Evolutionary conservation across 352 stramenopile genomes (phyloP), one percentile per base, ranked within the genome.

Genomic region (Globisporangium polare): DNA sequence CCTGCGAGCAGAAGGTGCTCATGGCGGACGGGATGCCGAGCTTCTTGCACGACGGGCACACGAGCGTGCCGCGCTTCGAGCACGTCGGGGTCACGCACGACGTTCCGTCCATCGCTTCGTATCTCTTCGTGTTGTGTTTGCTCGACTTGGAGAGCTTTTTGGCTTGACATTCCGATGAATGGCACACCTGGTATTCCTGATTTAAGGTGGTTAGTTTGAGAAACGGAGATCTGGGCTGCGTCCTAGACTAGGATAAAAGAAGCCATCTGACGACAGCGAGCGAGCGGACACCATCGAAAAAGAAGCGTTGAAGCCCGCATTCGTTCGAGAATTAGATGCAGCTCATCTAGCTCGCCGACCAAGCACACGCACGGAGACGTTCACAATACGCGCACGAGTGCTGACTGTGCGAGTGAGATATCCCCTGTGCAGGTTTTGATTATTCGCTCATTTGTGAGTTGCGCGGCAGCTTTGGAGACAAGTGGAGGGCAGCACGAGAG

Each of bases 1-100:
- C 74, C 80, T 99, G 94, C 51, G 77, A 87, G 80, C 93, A 98
- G 75, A 98, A 98, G 33, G 74, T 88, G 75, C 82, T 93, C 74
- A 91, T 90, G 60, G 80, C 77, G 20, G 80, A 58, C 22, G 89
- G 90, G 42, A 97, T 84, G 42, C 84, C 86, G 27, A 97, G 71
- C 73, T 96, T 96, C 71, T 94, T 92, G 79, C 92, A 98, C 17
- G 86, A 97, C 26, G 92, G 92, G 62, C 92, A 98, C 54, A 85
- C 72, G 69, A 97, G 90, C 62, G 82, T 77, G 51, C 88, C 89
- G 56, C 71, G 74, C 74, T 97, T 95, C 57, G 63, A 62, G 74
- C 79, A 96, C 43, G 65, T 88, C 47, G 75, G 78, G 39, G 83
- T 93, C 70, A 89, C 82, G 67, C 85, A 94, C 51, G 73, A 41